Conservation (phyloP, 2,329 filamentous ascomycete genomes). For the Blumeria hordei region DNA sequence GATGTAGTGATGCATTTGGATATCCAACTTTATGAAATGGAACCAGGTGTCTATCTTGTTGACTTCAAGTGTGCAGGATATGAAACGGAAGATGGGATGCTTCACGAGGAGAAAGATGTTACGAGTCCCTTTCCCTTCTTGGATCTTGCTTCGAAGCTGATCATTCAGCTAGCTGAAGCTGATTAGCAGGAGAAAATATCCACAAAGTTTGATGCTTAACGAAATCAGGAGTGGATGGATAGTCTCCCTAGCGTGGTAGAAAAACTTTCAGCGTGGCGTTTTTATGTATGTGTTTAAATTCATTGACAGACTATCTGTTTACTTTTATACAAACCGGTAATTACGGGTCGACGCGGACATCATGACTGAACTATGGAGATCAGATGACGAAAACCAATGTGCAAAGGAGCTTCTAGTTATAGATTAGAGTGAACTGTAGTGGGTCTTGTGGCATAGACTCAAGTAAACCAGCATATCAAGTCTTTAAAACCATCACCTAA, state of each 20-base stretch:
- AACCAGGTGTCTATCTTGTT: conserved; percentile 77
- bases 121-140: conserved; percentile 89
- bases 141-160: conserved; percentile 75
- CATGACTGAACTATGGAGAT: no score
- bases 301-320: background rate
- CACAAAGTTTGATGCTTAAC: no score
- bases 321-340: background rate
- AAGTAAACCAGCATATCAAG: no score
- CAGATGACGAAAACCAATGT: no score
- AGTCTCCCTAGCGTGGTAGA: background rate
- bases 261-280: background rate
- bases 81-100: conserved; percentile 50
- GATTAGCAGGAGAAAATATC: conserved; percentile 19
- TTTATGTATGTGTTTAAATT: background rate
- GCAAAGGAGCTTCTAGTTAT: no score
- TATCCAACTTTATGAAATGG: conserved; percentile 89
- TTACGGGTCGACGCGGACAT: no score
- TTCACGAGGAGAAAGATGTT: conserved; percentile 78
- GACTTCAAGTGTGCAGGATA: conserved; percentile 98
- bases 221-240: no score
- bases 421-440: no score
- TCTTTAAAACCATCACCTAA: no score
- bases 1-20: conserved; percentile 75
- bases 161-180: conserved; percentile 75
- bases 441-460: no score